Evolutionary conservation across 2,329 filamentous ascomycete species (phyloP).

Genomic region (Cadophora gregata): DNA sequence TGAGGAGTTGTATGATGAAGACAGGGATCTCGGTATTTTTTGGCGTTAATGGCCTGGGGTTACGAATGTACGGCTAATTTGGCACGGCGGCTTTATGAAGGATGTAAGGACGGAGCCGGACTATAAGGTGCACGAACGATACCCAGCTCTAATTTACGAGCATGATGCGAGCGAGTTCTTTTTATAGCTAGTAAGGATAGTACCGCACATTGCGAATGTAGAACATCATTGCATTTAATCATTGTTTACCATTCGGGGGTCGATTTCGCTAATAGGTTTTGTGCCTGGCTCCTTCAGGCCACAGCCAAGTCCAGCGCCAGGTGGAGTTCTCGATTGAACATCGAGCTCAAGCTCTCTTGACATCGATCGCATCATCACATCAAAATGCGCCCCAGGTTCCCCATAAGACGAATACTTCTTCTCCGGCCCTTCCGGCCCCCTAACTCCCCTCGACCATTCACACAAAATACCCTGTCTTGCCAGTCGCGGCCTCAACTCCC

Average conservation of each 20-base stretch:
- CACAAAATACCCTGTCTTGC: conserved; percentile 58
- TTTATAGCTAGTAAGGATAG: neutral
- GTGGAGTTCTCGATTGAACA: neutral
- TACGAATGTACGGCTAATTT: neutral
- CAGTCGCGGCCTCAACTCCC: conserved; percentile 65
- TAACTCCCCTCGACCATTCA: conserved; percentile 57
- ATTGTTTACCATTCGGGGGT: neutral
- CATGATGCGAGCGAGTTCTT: conserved; percentile 12
- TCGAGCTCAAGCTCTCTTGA: neutral
- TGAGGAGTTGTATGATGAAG: conserved; percentile 10
- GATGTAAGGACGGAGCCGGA: neutral
- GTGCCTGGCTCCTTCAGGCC: neutral
- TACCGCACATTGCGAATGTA: conserved; percentile 10
- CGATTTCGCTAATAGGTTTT: neutral
- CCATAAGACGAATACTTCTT: conserved; percentile 48
- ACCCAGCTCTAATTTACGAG: conserved; percentile 18
- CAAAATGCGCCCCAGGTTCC: conserved; percentile 44
- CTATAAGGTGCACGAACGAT: conserved; percentile 7
- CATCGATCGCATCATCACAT: neutral
- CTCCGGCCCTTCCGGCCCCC: conserved; percentile 48
- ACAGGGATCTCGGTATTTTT: neutral
- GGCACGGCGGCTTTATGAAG: neutral
- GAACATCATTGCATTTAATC: neutral
- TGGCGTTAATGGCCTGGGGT: neutral
- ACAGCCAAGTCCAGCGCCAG: neutral